phyloP scores from a whole-genome alignment of 306 rosid species.

The Erythrophleum fordii region DNA sequence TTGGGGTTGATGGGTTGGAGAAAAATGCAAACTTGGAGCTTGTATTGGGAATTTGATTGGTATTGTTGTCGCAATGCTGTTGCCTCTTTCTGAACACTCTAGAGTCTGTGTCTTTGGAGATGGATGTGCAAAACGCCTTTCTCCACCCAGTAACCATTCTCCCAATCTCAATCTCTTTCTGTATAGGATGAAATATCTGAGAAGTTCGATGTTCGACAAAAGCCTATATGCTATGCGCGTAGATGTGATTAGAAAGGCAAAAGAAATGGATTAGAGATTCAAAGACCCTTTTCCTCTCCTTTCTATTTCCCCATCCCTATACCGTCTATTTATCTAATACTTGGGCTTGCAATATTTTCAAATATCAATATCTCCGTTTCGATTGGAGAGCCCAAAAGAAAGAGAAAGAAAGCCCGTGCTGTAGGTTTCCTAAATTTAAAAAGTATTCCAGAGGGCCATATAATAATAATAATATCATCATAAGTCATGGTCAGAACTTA shows the following conservation, averaged over 20 bases:
- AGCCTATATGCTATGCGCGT: constrained; percentile 7
- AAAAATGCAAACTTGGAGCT: constrained; percentile 78
- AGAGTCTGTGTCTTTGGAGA: constrained; percentile 60
- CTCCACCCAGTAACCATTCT: constrained; percentile 92
- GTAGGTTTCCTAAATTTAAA: constrained; percentile 54
- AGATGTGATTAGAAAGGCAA: constrained; percentile 40
- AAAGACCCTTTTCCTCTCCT: constrained; percentile 41
- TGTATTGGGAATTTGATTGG: constrained; percentile 58
- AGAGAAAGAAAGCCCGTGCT: constrained; percentile 44
- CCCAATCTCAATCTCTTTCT: constrained; percentile 1
- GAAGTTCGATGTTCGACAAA: constrained; percentile 1
- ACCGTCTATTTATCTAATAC: constrained; percentile 47
- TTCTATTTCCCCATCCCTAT: constrained; percentile 47
- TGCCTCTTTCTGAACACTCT: constrained; percentile 46
- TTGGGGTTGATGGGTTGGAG: constrained; percentile 82
- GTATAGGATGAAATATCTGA: neutral
- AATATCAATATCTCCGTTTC: constrained; percentile 30
- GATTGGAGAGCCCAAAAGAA: constrained; percentile 25
- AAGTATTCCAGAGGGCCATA: neutral
- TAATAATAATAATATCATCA: neutral
- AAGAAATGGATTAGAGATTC: no score
- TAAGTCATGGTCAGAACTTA: neutral
- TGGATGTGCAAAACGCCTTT: constrained; percentile 89
- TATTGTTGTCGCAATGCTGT: constrained; percentile 40
- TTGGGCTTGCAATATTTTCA: constrained; percentile 25